Conservation (phyloP, 257 asterid genomes). For the Knoxia roxburghii region DNA sequence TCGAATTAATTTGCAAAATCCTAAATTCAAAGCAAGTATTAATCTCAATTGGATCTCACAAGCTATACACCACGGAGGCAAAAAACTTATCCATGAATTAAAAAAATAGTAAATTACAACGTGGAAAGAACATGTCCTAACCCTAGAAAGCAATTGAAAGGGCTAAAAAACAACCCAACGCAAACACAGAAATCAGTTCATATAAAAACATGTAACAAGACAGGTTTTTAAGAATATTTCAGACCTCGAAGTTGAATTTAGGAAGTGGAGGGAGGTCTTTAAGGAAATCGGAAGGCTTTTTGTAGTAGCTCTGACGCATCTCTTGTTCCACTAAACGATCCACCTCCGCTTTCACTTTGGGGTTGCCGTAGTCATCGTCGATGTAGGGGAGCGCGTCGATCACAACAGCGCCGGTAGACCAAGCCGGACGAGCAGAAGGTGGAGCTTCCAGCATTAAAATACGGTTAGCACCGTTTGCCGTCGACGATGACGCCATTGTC, state of each 20-base stretch:
- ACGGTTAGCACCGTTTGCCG: constrained; percentile 32
- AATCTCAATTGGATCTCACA: neutral
- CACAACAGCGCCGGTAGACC: constrained; percentile 38
- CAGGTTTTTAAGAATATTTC: neutral
- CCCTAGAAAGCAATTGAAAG: constrained; percentile 6
- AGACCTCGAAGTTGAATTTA: constrained; percentile 55
- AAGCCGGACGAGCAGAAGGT: constrained; percentile 41
- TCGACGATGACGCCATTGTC: constrained; percentile 26
- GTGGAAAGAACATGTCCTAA: neutral
- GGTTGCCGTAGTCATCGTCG: constrained; percentile 87
- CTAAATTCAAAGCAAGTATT: neutral
- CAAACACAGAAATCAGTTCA: neutral
- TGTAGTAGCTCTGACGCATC: constrained; percentile 83
- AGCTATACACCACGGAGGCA: neutral
- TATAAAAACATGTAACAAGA: neutral
- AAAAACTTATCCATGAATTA: neutral
- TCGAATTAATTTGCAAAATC: neutral
- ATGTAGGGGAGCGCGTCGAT: constrained; percentile 96
- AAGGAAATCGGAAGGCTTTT: constrained; percentile 93
- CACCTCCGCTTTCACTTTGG: constrained; percentile 69
- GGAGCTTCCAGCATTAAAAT: constrained; percentile 92
- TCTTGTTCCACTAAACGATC: constrained; percentile 90
- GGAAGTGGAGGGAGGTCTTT: constrained; percentile 83
- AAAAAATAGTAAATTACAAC: neutral
- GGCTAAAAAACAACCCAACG: neutral